Evolutionary conservation across 2,329 filamentous ascomycete genomes (phyloP), one percentile per base, ranked within the genome.

Genomic region (Chrysosporium keratinophilum): DNA sequence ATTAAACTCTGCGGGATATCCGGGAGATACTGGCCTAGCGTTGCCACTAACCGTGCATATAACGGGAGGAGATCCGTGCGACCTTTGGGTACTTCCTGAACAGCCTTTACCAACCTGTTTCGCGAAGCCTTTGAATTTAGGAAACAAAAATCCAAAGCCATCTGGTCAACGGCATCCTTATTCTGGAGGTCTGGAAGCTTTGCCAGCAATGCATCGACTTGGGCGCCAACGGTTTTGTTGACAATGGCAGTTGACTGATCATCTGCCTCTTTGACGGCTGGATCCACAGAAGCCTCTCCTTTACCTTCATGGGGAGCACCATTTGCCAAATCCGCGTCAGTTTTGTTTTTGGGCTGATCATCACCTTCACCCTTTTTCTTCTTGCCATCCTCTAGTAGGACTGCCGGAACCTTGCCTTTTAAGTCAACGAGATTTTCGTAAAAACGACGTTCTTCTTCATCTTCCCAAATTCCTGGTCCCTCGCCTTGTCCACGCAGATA

Each of bases 71-170:
- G 77, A 69, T 98, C 93, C 52, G 87, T 87, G 37, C 93, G 85
- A 17, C 91, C 91, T 68, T 95, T 97, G 2, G 93, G 93, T 12
- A 97, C 85, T 60, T 98, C 93, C 45, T 94, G 91, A 44, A 98
- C 75, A 31, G 89, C 87, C 69, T 96, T 97, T 66, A 97, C 79
- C 1, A 98, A 78, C 47, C 93, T 82, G 67, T 98, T 98, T 33
- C 94, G 83, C 0, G 94, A 98, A 9, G 93, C 93, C 66, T 98
- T 98, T 0, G 93, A 98, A 68, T 98, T 98, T 56, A 98, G 76
- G 64, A 96, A 98, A 71, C 93, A 97, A 66, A 98, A 98, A 64
- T 97, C 91, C 57, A 96, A 85, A 6, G 94, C 93, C 45, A 87
- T 83, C 67, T 96, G 85, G 65, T 98, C 93, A 52, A 96, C 88